Base-by-base conservation (phyloP, 139 green algal species). In the Eudorina sp. region DNA sequence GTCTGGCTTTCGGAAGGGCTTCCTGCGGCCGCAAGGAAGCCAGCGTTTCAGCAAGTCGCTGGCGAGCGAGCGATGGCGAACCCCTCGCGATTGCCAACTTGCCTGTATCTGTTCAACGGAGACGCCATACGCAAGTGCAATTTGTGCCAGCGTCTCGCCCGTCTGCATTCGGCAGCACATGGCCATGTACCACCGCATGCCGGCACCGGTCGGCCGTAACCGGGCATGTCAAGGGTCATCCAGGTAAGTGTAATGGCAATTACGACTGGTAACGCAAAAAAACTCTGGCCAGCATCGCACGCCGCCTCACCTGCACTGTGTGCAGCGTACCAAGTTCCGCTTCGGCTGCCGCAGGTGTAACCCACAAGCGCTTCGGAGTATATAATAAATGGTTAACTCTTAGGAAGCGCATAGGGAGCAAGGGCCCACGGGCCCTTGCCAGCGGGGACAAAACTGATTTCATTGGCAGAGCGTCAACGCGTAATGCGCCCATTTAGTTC, bases 91-190 rank as follows among this genome's bases (percentile, higher is more conserved):
- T 11, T 43, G 62, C 18, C 34, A 41, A 23, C 78, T 1, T 51
- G 64, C 80, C 80, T 76, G 60, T 3, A 86, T 86, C 14, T 76
- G 80, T 36, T 86, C 80, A 4, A 86, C 80, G 0, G 80, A 62
- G 0, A 86, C 80, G 23, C 80, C 80, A 25, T 86, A 86, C 1
- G 80, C 80, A 4, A 86, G 62, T 11, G 80, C 80, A 38, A 86
- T 86, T 16, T 86, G 80, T 16, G 80, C 80, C 40, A 86, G 34
- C 27, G 80, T 86, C 41, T 86, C 80, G 14, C 80, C 80, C 4
- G 80, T 86, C 80, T 86, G 80, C 62, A 29, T 11, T 40, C 11
- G 31, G 62, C n/a, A n/a, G n/a, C n/a, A n/a, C n/a, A n/a, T n/a
- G n/a, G n/a, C n/a, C n/a, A n/a, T n/a, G n/a, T n/a, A n/a, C n/a